Evolutionary conservation across 495 filamentous ascomycete species (phyloP).

Genomic region (Copromyces sp.): DNA sequence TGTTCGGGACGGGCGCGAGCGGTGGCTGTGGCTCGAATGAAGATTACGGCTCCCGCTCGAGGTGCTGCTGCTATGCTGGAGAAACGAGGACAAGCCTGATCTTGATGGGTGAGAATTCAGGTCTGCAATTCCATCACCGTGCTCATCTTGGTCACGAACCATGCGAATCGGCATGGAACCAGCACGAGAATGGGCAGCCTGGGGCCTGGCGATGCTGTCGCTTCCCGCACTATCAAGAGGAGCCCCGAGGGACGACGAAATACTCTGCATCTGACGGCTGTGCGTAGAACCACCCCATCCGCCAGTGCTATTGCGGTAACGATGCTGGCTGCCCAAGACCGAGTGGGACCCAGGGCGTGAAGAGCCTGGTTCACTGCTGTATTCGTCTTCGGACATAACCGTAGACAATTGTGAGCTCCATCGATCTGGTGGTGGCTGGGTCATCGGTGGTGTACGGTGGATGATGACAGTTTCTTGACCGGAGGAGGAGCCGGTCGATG

Average conservation of each 20-base stretch:
- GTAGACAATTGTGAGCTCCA: constrained; percentile 71
- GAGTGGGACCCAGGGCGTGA: constrained; percentile 36
- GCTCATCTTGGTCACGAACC: constrained; percentile 43
- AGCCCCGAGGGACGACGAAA: constrained; percentile 38
- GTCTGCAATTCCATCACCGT: constrained; percentile 45
- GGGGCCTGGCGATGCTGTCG: constrained; percentile 32
- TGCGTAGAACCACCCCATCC: constrained; percentile 28
- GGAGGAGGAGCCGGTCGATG: constrained; percentile 15
- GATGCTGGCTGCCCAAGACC: constrained; percentile 20
- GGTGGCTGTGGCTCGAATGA: constrained; percentile 32
- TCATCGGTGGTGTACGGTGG: constrained; percentile 20
- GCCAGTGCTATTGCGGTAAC: constrained; percentile 28
- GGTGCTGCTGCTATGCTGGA: constrained; percentile 27
- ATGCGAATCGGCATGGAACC: constrained; percentile 22
- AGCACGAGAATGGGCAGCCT: constrained; percentile 25
- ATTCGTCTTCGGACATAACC: constrained; percentile 56
- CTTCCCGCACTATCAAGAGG: constrained; percentile 26
- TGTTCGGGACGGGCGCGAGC: constrained; percentile 22
- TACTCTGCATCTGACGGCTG: constrained; percentile 42
- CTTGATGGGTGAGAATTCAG: constrained; percentile 38
- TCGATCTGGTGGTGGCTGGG: constrained; percentile 36
- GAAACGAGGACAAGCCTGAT: constrained; percentile 30
- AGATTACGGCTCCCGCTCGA: constrained; percentile 32
- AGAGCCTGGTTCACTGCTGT: constrained; percentile 25
- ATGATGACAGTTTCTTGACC: constrained; percentile 2